These are phyloP conservation scores for Neocallimastix lanati DNA, from an alignment of 192 early-diverging fungal genomes.

Conservation along the genomic window DNA sequence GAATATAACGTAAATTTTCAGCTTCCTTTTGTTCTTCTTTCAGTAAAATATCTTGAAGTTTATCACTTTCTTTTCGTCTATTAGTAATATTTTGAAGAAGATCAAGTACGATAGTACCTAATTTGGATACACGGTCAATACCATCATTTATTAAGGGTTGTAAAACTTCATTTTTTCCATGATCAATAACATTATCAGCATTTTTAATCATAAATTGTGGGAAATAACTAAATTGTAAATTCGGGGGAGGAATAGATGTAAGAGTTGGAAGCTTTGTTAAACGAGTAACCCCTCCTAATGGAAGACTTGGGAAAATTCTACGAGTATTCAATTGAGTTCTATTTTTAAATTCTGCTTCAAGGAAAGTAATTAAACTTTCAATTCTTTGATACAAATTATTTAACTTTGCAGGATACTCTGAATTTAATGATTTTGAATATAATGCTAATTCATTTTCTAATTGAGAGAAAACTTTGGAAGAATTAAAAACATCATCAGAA, in stretches of 20 bases:
- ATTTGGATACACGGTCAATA: not conserved
- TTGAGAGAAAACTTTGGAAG: not conserved
- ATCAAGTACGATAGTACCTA: not conserved
- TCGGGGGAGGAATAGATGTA: not conserved
- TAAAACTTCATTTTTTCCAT: not conserved
- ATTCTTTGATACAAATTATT: not conserved
- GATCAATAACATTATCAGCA: not conserved
- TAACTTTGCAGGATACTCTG: not conserved
- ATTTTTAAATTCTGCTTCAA: not conserved
- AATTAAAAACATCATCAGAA: not conserved
- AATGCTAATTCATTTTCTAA: not conserved
- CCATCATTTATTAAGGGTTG: not conserved
- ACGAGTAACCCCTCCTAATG: not conserved
- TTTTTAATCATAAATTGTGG: not conserved
- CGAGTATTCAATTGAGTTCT: not conserved
- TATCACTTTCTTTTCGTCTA: not conserved
- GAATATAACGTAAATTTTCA: not conserved
- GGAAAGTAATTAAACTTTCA: not conserved
- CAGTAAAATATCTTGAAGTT: not conserved
- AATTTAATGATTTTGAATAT: not conserved
- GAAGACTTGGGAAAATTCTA: not conserved
- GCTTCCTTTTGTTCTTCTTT: not conserved
- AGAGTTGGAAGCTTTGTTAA: not conserved
- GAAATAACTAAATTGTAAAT: not conserved
- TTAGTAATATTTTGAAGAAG: not conserved